phyloP scores from a whole-genome alignment of 192 early-diverging fungal species.

The Backusella tarrabulga region DNA sequence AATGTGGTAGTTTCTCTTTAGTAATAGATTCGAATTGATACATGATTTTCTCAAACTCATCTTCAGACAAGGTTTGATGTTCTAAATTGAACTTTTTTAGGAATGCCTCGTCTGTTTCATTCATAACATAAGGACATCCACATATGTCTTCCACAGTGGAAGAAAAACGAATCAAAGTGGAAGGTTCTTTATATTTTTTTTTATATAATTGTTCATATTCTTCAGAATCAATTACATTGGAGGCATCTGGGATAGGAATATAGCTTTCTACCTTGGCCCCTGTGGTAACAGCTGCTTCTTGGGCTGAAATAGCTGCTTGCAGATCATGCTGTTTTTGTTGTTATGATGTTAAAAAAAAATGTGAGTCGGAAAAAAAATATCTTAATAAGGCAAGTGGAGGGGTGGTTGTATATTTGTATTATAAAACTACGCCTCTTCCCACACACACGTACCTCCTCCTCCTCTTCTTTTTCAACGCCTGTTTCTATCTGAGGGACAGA shows the following conservation, averaged over 20 bases:
- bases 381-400: background rate
- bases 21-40: constrained; percentile 65
- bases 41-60: constrained; percentile 73
- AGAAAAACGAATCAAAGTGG: constrained; percentile 73
- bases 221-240: constrained; percentile 45
- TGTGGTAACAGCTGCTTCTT: constrained; percentile 53
- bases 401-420: constrained; percentile 17
- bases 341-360: constrained; percentile 35
- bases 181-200: constrained; percentile 59
- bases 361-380: constrained; percentile 12
- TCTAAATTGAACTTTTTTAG: constrained; percentile 38
- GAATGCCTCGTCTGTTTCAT: constrained; percentile 71
- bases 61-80: constrained; percentile 42
- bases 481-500: constrained; percentile 62
- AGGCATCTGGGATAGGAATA: constrained; percentile 91
- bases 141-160: constrained; percentile 74
- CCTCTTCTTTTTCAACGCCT: constrained; percentile 91
- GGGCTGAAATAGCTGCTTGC: constrained; percentile 79
- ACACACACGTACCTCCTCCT: constrained; percentile 47
- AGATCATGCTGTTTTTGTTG: constrained; percentile 69
- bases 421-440: constrained; percentile 7
- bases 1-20: constrained; percentile 43
- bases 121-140: constrained; percentile 74
- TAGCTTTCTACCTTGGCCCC: constrained; percentile 48
- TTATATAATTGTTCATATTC: constrained; percentile 62